Conservation (phyloP, 2,329 filamentous ascomycete genomes). For the Epichloe uncinata region DNA sequence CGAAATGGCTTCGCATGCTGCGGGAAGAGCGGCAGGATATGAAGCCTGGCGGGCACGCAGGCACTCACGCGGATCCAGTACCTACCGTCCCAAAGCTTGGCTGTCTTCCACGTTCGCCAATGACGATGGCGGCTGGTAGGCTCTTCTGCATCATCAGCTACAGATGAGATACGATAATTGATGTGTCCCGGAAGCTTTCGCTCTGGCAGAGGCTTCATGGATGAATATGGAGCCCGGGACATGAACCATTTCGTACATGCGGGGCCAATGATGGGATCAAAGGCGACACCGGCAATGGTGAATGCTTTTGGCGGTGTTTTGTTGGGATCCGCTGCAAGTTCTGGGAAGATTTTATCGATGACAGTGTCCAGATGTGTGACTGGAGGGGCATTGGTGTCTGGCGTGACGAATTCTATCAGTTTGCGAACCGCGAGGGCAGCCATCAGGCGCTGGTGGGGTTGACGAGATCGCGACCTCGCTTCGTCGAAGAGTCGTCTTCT, state of each 20-base stretch:
- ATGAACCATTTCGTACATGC: conserved; percentile 28
- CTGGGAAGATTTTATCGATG: conserved; percentile 36
- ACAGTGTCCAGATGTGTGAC: conserved; percentile 30
- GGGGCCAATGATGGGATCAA: conserved; percentile 18
- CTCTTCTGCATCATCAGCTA: conserved; percentile 1
- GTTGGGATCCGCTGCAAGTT: conserved; percentile 16
- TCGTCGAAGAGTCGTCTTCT: conserved; percentile 11
- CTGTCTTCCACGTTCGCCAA: conserved; percentile 20
- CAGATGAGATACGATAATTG: conserved; percentile 6
- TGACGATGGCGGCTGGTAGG: conserved; percentile 4
- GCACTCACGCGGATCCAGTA: conserved; percentile 43
- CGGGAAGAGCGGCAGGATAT: conserved; percentile 31
- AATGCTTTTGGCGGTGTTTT: conserved; percentile 24
- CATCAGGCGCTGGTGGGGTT: conserved; percentile 26
- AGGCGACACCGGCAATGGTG: conserved; percentile 25
- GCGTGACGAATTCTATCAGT: conserved; percentile 36
- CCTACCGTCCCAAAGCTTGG: conserved; percentile 42
- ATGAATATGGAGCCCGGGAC: conserved; percentile 33
- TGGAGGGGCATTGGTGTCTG: conserved; percentile 29
- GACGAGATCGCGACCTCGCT: conserved; percentile 14
- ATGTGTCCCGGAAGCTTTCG: conserved; percentile 12
- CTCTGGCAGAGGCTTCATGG: conserved; percentile 20
- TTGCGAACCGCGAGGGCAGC: conserved; percentile 34
- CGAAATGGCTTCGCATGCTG: conserved; percentile 35
- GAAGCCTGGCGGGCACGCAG: conserved; percentile 27